A percentile compares a stretch with the other conserved stretches of the same genome.
phyloP scores from a whole-genome alignment of 116 monocot species.

The Trichopus zeylanicus region DNA sequence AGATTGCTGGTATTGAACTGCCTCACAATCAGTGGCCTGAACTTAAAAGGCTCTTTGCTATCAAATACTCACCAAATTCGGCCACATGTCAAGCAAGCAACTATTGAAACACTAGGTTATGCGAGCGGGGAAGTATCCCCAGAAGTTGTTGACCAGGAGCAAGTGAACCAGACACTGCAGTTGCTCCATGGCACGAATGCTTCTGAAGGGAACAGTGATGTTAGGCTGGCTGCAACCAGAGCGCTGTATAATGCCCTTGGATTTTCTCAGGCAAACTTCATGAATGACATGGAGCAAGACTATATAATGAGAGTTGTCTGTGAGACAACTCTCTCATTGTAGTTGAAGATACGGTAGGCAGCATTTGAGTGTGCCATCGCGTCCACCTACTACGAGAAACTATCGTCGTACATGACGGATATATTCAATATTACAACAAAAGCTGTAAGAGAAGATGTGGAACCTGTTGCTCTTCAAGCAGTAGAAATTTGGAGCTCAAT shows the following conservation, averaged over 20 bases:
- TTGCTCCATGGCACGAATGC: constrained; percentile 53
- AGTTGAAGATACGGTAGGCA: constrained; percentile 29
- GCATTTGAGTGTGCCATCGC: constrained; percentile 44
- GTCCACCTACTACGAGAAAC: constrained; percentile 42
- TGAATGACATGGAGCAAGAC: constrained; percentile 45
- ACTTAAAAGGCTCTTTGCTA: constrained; percentile 29
- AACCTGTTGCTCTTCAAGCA: constrained; percentile 38
- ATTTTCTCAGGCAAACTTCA: constrained; percentile 46
- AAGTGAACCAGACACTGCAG: no score
- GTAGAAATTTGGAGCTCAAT: no score
- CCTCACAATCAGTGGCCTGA: constrained; percentile 51
- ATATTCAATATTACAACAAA: no score
- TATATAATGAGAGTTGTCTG: constrained; percentile 42
- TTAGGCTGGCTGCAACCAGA: constrained; percentile 38
- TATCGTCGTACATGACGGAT: constrained; percentile 29
- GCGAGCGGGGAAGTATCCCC: no score
- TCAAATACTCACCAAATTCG: constrained; percentile 30
- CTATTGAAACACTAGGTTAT: constrained; percentile 50
- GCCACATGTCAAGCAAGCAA: constrained; percentile 44
- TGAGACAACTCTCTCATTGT: constrained; percentile 27
- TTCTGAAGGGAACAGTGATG: constrained; percentile 30
- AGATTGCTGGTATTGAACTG: constrained; percentile 42
- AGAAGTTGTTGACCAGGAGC: no score
- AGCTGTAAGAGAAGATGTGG: constrained; percentile 43
- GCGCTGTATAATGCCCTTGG: constrained; percentile 43